phyloP scores from a whole-genome alignment of 768 basidiomycete genomes.

The Suillus alpinus region DNA sequence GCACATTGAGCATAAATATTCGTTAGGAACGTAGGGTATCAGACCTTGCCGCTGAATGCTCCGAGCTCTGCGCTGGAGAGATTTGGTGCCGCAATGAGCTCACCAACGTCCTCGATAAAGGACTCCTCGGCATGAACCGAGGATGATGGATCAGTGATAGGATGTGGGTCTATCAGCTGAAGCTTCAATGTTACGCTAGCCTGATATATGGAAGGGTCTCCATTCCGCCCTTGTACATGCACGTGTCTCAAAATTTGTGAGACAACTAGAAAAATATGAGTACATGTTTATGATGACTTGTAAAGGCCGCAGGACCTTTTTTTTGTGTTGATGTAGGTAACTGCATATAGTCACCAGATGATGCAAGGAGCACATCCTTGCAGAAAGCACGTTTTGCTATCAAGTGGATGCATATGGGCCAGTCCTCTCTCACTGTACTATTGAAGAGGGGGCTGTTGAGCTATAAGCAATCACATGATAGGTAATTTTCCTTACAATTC shows the following conservation, averaged over 20 bases:
- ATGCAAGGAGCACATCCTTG: constrained; percentile 3
- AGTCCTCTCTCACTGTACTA: constrained; percentile 1
- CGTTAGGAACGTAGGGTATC: background rate
- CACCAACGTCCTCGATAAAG: background rate
- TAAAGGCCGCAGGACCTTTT: background rate
- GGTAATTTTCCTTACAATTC: background rate
- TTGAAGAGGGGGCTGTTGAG: background rate
- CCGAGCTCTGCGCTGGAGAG: background rate
- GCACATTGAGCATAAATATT: background rate
- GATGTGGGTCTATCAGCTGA: background rate
- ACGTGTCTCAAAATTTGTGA: background rate
- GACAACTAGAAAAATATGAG: background rate
- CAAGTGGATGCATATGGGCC: background rate
- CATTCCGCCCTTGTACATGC: background rate
- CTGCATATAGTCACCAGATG: background rate
- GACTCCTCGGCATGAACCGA: background rate
- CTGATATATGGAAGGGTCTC: background rate
- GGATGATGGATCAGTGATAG: background rate
- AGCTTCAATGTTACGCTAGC: constrained; percentile 1
- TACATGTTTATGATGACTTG: background rate
- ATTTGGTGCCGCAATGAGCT: constrained; percentile 1
- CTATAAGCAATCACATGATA: background rate
- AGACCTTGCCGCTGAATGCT: background rate
- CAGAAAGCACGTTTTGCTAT: background rate
- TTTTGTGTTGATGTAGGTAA: background rate